These are phyloP conservation scores for Neurospora discreta DNA, from an alignment of 495 filamentous ascomycete genomes.

Conservation along the genomic window DNA sequence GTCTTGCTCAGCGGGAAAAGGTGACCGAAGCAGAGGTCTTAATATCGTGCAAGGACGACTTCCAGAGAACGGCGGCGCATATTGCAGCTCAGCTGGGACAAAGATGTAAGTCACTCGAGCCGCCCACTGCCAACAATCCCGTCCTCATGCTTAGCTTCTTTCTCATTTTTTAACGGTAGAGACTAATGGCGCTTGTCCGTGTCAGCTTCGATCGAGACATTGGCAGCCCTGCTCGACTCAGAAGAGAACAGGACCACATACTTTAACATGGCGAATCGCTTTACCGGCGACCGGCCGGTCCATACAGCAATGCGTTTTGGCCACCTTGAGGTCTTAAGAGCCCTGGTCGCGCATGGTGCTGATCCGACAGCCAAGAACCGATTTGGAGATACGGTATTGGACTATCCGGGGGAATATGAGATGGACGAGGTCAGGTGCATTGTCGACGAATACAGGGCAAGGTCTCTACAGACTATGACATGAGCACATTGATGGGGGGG, in stretches of 20 bases:
- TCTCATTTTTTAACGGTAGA: neutral
- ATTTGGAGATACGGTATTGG: conserved; percentile 17
- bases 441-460: conserved; percentile 8
- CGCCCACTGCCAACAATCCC: no score
- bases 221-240: conserved; percentile 10
- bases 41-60: conserved; percentile 20
- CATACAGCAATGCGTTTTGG: conserved; percentile 22
- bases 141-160: neutral
- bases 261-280: conserved; percentile 24
- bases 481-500: neutral
- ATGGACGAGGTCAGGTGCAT: conserved; percentile 13
- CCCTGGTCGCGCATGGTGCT: conserved; percentile 15
- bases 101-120: neutral
- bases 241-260: conserved; percentile 6
- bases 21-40: conserved; percentile 11
- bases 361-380: conserved; percentile 21
- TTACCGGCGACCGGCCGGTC: conserved; percentile 17
- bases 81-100: conserved; percentile 20
- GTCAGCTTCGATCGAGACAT: conserved; percentile 16
- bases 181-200: neutral
- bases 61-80: conserved; percentile 21
- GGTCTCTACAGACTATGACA: neutral
- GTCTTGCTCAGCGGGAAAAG: conserved; percentile 13
- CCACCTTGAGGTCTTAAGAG: conserved; percentile 12
- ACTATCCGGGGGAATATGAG: conserved; percentile 19